A percentile compares a stretch with the other conserved stretches of the same genome.
These are phyloP conservation scores for Lactarius hengduanensis DNA, from an alignment of 768 basidiomycete genomes.

Conservation along the genomic window DNA sequence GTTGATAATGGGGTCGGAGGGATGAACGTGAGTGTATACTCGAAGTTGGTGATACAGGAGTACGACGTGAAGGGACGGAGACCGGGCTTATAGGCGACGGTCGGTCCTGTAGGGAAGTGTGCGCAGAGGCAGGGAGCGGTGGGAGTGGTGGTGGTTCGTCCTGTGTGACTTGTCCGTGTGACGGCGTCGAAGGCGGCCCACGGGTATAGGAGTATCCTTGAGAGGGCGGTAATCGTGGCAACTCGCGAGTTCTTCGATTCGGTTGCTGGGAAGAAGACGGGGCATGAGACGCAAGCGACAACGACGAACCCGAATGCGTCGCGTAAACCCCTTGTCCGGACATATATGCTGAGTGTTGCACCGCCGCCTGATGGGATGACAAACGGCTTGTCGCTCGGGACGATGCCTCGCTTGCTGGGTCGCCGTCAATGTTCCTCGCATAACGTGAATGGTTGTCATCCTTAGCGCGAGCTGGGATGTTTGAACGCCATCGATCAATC, in stretches of 20 bases:
- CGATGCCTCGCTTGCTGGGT: neutral
- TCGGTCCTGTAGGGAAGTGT: neutral
- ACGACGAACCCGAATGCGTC: too few species aligned
- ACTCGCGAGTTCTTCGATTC: slow-evolving; percentile 12
- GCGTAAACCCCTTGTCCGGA: neutral
- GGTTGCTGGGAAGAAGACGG: neutral
- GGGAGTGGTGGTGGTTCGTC: slow-evolving; percentile 9
- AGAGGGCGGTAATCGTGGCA: neutral
- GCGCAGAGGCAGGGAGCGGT: slow-evolving; percentile 1
- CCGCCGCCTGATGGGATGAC: slow-evolving; percentile 5
- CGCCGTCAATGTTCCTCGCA: slow-evolving; percentile 2
- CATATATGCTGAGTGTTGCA: neutral
- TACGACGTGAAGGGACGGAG: neutral
- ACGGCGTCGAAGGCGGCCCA: neutral
- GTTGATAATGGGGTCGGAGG: neutral
- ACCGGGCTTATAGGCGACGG: neutral
- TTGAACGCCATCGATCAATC: slow-evolving; percentile 21
- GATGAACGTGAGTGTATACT: slow-evolving; percentile 13
- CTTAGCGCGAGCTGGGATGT: neutral
- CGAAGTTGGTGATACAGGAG: slow-evolving; percentile 3
- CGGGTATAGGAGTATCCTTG: neutral
- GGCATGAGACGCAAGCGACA: slow-evolving; percentile 7
- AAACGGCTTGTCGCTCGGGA: slow-evolving; percentile 14
- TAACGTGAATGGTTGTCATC: neutral
- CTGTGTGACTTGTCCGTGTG: neutral